Percentiles rank a stretch among this genome's conserved stretches.
Conservation (phyloP, 192 early-diverging fungal genomes). For the Backusella liffmaniae region DNA sequence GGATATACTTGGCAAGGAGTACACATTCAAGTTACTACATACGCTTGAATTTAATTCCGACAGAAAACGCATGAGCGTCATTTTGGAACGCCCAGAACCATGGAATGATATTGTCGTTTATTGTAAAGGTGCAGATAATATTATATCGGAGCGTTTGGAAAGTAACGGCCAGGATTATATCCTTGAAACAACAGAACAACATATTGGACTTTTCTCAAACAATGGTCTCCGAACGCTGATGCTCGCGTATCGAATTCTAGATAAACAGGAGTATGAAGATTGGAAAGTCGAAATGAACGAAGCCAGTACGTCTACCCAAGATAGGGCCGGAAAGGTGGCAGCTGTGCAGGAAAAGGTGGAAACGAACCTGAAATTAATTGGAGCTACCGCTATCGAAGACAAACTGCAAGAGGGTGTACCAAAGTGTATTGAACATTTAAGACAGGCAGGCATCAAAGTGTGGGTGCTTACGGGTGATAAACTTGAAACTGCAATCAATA, state of each 20-base stretch:
- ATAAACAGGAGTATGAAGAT: conserved; percentile 66
- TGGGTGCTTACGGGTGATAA: conserved; percentile 99
- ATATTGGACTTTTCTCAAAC: conserved; percentile 77
- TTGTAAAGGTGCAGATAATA: conserved; percentile 95
- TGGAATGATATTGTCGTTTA: conserved; percentile 82
- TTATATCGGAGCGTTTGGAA: conserved; percentile 84
- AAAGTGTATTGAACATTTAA: conserved; percentile 79
- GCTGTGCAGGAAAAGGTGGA: conserved; percentile 79
- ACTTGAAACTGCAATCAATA: conserved; percentile 98
- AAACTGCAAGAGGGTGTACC: conserved; percentile 96
- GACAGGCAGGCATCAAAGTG: conserved; percentile 88
- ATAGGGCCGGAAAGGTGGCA: conserved; percentile 75
- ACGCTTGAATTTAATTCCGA: conserved; percentile 96
- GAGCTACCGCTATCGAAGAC: conserved; percentile 97
- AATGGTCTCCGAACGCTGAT: conserved; percentile 91
- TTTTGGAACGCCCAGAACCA: conserved; percentile 70
- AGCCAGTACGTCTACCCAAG: conserved; percentile 67
- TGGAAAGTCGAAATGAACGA: conserved; percentile 76
- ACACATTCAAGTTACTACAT: conserved; percentile 77
- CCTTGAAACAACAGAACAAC: conserved; percentile 56
- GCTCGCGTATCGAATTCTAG: conserved; percentile 75
- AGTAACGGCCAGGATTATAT: conserved; percentile 43
- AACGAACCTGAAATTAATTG: conserved; percentile 76
- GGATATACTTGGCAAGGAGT: conserved; percentile 66
- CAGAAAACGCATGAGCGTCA: conserved; percentile 92